Evolutionary conservation across 1,284 basidiomycete species (phyloP).

Genomic region (Apiotrichum brassicae): DNA sequence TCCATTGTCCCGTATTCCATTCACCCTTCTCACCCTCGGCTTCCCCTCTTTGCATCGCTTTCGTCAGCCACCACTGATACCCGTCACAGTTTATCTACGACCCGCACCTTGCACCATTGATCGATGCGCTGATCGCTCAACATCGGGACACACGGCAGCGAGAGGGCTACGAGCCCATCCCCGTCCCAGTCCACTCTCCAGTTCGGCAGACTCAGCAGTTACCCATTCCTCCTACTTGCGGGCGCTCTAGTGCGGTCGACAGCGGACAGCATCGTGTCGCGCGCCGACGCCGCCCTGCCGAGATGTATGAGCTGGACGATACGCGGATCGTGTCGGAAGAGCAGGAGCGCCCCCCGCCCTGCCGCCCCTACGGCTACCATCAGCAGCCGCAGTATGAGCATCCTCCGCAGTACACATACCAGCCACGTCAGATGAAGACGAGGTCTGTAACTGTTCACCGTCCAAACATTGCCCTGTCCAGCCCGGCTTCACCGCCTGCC

Average conservation of each 20-base stretch:
- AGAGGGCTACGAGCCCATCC: constrained; percentile 1
- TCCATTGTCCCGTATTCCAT: too few species aligned
- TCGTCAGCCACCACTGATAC: background rate
- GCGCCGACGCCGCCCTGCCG: constrained; percentile 9
- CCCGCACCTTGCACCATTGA: constrained; percentile 35
- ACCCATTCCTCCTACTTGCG: background rate
- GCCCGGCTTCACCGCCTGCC: background rate
- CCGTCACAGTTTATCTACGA: constrained; percentile 37
- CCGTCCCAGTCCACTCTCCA: background rate
- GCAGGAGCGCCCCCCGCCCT: too few species aligned
- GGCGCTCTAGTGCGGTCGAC: constrained; percentile 6
- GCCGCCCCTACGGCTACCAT: background rate
- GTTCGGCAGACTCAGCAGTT: background rate
- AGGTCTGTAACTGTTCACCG: background rate
- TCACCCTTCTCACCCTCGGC: too few species aligned
- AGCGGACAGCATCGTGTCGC: background rate
- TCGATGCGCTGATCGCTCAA: constrained; percentile 33
- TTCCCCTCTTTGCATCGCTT: background rate
- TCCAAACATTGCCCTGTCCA: background rate
- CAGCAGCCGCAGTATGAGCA: background rate
- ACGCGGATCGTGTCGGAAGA: constrained; percentile 4
- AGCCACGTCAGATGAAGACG: background rate
- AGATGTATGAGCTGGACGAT: constrained; percentile 17
- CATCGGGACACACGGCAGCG: constrained; percentile 3
- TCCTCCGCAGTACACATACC: background rate